Percentiles rank a stretch among this genome's conserved stretches.
These are phyloP conservation scores for Penicillium brasilianum DNA, from an alignment of 2,329 filamentous ascomycete species.

Conservation along the genomic window DNA sequence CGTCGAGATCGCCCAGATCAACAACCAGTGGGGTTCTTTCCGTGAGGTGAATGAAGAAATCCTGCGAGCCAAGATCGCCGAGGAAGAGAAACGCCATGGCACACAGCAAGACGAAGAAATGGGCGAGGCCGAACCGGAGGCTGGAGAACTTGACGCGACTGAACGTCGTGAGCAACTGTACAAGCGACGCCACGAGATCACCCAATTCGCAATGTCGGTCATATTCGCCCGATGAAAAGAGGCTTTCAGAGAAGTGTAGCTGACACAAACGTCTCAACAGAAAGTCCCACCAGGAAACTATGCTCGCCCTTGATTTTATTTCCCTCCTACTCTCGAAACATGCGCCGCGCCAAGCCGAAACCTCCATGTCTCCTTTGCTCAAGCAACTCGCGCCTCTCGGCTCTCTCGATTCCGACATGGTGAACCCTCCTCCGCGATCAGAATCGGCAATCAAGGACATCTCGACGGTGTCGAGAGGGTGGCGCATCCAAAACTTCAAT, in stretches of 20 bases:
- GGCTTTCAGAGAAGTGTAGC: slow-evolving; percentile 2
- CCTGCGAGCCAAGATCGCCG: slow-evolving; percentile 70
- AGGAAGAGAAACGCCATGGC: slow-evolving; percentile 54
- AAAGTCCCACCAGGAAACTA: slow-evolving; percentile 53
- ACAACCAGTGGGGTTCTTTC: slow-evolving; percentile 79
- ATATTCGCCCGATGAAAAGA: background rate
- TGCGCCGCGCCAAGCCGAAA: slow-evolving; percentile 69
- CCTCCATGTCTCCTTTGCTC: slow-evolving; percentile 72
- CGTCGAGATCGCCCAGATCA: slow-evolving; percentile 78
- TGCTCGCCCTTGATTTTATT: slow-evolving; percentile 78
- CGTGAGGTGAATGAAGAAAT: slow-evolving; percentile 76
- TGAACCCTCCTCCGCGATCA: slow-evolving; percentile 65
- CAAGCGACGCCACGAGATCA: slow-evolving; percentile 52
- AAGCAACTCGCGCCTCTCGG: slow-evolving; percentile 75
- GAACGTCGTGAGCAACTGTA: slow-evolving; percentile 50
- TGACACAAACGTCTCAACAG: slow-evolving; percentile 32
- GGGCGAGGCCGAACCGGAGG: slow-evolving; percentile 28
- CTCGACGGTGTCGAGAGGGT: slow-evolving; percentile 65
- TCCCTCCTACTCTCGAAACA: slow-evolving; percentile 85
- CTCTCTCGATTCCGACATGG: slow-evolving; percentile 71
- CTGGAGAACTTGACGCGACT: slow-evolving; percentile 42
- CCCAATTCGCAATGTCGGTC: slow-evolving; percentile 49
- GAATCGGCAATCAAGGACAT: slow-evolving; percentile 61
- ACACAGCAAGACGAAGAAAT: slow-evolving; percentile 51
- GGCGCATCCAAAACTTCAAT: slow-evolving; percentile 78